Evolutionary conservation across 2,329 filamentous ascomycete species (phyloP).

Genomic region (Monilinia vaccinii-corymbosi): DNA sequence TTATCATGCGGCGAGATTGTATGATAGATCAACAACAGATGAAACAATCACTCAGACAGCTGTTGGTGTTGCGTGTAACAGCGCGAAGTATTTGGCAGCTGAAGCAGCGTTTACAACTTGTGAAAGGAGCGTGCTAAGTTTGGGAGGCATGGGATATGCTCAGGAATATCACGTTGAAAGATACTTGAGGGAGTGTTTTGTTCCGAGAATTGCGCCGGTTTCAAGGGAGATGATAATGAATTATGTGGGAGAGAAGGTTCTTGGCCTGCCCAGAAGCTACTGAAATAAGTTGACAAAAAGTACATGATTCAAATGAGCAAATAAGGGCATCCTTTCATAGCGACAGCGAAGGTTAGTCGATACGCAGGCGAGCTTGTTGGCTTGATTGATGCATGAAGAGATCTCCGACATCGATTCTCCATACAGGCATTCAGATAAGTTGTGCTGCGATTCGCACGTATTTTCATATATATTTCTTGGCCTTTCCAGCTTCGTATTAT

Average conservation of each 20-base stretch:
- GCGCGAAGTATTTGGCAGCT: slow-evolving; percentile 61
- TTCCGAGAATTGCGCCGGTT: slow-evolving; percentile 55
- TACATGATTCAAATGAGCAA: not conserved
- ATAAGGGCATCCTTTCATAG: not conserved
- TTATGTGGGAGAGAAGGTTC: slow-evolving; percentile 58
- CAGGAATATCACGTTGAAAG: slow-evolving; percentile 57
- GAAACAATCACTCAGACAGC: slow-evolving; percentile 42
- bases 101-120: slow-evolving; percentile 56
- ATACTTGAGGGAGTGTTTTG: slow-evolving; percentile 55
- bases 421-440: not conserved
- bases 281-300: slow-evolving; percentile 28
- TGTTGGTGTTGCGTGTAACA: slow-evolving; percentile 57
- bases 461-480: not conserved
- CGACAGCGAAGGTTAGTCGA: not conserved
- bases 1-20: slow-evolving; percentile 55
- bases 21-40: slow-evolving; percentile 46
- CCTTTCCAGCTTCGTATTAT: not conserved
- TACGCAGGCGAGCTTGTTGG: not conserved
- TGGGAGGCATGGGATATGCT: slow-evolving; percentile 58
- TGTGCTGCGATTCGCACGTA: not conserved
- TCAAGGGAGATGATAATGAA: slow-evolving; percentile 70
- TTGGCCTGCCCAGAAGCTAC: slow-evolving; percentile 60
- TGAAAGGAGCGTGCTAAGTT: slow-evolving; percentile 49
- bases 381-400: not conserved
- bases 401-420: not conserved